Base-by-base conservation (phyloP, 345 rosid genomes). In the Brassica cretica region DNA sequence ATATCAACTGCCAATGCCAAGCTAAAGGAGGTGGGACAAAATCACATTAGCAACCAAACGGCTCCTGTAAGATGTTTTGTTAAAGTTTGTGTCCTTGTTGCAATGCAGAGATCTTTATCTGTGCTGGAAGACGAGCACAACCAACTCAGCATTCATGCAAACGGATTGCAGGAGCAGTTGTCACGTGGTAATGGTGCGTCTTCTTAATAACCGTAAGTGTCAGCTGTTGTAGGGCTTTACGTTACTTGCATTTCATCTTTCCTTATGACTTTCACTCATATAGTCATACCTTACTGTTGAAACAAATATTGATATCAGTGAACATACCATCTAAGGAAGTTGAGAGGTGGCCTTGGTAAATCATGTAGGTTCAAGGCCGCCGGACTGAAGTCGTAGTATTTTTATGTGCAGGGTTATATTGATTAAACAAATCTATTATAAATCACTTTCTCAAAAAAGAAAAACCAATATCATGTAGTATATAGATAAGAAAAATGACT, bases 81-180 rank as follows among this genome's bases (percentile, higher is more conserved):
- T 37, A 37, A 9, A 27, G n/a, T 11, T 21, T 66, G 68, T 35
- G 41, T 39, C 11, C 24, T 16, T 6, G 33, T 60, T 24, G 61
- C 62, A 11, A 3, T 46, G 32, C 76, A 73, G 69, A 7, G 11
- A 2, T 2, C 8, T 4, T 6, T 29, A 2, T 2, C 0, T 4
- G 16, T 0, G 49, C 7, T 18, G 51, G 29, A 7, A 24, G 2
- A 18, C 1, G 33, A 64, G 21, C 8, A 6, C 21, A 30, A 2
- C 83, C 68, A 88, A 87, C 19, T 33, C 88, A 87, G 0, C 4
- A 71, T 85, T 78, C 88, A 85, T 51, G 80, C 87, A 66, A 76
- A 87, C 74, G 92, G 88, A 70, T 80, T 86, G 90, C 89, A 88
- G 61, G 86, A 88, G 79, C 86, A 89, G 49, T 90, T 85, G 53